These are phyloP conservation scores for Metschnikowia bowlesiae DNA, from an alignment of 805 yeast genomes.

Conservation along the genomic window DNA sequence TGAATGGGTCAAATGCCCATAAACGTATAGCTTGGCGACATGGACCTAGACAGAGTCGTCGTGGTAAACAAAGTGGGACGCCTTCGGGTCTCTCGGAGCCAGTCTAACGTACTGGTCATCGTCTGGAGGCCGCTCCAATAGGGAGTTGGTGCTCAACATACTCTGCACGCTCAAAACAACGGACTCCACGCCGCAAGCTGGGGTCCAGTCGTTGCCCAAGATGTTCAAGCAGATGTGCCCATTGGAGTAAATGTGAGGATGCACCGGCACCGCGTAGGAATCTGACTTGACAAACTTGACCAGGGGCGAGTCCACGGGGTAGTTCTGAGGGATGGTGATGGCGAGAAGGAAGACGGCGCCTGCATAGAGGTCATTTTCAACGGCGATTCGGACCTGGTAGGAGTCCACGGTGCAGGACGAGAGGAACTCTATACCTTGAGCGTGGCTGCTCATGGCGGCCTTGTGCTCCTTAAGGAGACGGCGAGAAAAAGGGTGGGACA, in stretches of 20 bases:
- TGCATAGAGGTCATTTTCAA: constrained; percentile 10
- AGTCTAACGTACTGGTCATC: constrained; percentile 43
- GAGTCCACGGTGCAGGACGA: constrained; percentile 9
- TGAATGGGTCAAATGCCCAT: too few relatives aligned
- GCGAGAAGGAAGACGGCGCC: constrained; percentile 8
- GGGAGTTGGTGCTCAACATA: constrained; percentile 50
- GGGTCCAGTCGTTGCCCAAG: constrained; percentile 64
- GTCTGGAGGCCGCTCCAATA: constrained; percentile 53
- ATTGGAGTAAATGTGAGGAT: constrained; percentile 71
- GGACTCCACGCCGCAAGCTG: constrained; percentile 50
- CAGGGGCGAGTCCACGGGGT: constrained; percentile 17
- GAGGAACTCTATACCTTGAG: constrained; percentile 10
- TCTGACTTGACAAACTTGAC: constrained; percentile 9
- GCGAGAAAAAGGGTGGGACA: constrained; percentile 16
- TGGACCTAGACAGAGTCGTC: constrained; percentile 46
- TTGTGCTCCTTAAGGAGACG: constrained; percentile 14
- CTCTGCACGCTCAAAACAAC: constrained; percentile 58
- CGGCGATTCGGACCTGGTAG: constrained; percentile 7
- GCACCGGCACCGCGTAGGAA: constrained; percentile 48
- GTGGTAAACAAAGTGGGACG: constrained; percentile 49
- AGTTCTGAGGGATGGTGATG: constrained; percentile 10
- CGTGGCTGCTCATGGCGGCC: constrained; percentile 2
- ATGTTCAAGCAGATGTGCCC: constrained; percentile 76
- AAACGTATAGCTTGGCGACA: too few relatives aligned
- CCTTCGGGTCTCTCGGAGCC: constrained; percentile 59